Conservation (phyloP, 2,329 filamentous ascomycete species). For the Colletotrichum cereale region DNA sequence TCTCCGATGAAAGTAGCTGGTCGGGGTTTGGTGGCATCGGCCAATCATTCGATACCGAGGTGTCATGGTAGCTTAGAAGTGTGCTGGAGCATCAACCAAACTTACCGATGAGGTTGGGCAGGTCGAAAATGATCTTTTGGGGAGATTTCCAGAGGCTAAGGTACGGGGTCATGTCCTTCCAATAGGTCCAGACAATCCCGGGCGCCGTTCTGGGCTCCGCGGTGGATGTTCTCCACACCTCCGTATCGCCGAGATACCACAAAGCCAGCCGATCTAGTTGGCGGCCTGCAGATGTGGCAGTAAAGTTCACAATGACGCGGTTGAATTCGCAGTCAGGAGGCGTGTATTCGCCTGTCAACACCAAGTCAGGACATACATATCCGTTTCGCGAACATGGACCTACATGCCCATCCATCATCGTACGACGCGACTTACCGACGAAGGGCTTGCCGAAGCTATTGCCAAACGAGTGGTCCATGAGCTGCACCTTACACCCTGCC, state of each 20-base stretch:
- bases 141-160: conserved; percentile 74
- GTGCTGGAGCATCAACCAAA: neutral
- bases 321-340: conserved; percentile 80
- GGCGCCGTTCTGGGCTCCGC: conserved; percentile 76
- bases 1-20: neutral
- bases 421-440: conserved; percentile 66
- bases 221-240: conserved; percentile 87
- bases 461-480: conserved; percentile 80
- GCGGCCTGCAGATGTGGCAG: conserved; percentile 75
- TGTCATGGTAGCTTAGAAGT: neutral
- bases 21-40: neutral
- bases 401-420: neutral
- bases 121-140: conserved; percentile 84
- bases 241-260: conserved; percentile 81
- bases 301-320: conserved; percentile 81
- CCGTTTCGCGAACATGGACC: conserved; percentile 6
- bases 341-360: conserved; percentile 67
- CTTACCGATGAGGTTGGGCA: conserved; percentile 75
- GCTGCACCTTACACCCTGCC: conserved; percentile 60
- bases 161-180: conserved; percentile 83
- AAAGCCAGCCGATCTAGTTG: conserved; percentile 83
- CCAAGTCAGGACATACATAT: conserved; percentile 34
- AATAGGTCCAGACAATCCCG: conserved; percentile 81
- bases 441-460: conserved; percentile 81
- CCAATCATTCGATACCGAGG: neutral